phyloP scores from a whole-genome alignment of 306 rosid species.

The Potentilla sterilis region DNA sequence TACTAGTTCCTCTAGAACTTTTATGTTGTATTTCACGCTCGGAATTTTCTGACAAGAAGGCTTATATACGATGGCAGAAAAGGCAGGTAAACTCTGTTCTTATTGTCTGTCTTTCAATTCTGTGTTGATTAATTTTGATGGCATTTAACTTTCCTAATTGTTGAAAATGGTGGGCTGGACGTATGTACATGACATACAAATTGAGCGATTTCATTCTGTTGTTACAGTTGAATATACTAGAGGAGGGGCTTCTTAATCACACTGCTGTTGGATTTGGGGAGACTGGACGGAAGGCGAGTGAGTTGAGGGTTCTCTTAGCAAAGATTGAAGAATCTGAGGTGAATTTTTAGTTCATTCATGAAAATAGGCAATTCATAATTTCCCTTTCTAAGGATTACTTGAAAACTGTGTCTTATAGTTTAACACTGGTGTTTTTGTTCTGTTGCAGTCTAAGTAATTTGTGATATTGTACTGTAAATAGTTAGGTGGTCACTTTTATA shows the following conservation, averaged over 20 bases:
- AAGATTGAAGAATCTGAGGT: constrained; percentile 99
- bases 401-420: neutral
- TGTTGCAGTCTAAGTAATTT: neutral
- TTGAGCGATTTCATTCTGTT: constrained; percentile 27
- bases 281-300: constrained; percentile 83
- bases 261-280: constrained; percentile 93
- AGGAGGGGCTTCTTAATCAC: constrained; percentile 93
- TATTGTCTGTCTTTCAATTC: constrained; percentile 6
- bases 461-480: neutral
- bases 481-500: neutral
- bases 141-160: constrained; percentile 25
- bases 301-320: constrained; percentile 85
- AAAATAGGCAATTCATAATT: constrained; percentile 12
- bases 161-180: constrained; percentile 23
- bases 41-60: constrained; percentile 98
- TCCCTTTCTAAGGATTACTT: constrained; percentile 16
- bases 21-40: constrained; percentile 82
- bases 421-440: neutral
- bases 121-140: neutral
- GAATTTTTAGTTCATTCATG: constrained; percentile 19
- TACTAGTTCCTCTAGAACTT: constrained; percentile 89
- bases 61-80: constrained; percentile 92
- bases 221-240: constrained; percentile 80
- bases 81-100: constrained; percentile 72
- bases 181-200: constrained; percentile 10